Evolutionary conservation across 2,329 filamentous ascomycete species (phyloP), one percentile per base, ranked within the genome.

Genomic region (Cucurbitaria berberidis): DNA sequence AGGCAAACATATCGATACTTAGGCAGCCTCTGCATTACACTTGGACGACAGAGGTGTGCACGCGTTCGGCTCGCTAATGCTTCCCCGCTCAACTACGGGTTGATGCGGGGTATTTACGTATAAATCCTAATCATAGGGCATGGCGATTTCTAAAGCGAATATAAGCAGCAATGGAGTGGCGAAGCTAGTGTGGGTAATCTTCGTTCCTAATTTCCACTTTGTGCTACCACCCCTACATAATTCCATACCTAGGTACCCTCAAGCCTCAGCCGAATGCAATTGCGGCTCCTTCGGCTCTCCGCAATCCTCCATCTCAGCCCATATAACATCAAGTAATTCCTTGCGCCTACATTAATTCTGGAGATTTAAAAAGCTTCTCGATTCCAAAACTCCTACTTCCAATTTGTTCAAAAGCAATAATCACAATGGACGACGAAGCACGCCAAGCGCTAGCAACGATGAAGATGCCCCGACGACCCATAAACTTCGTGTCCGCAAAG

Each of bases 401-500:
- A 30, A 10, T 8, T 11, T 16, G 6, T 16, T 5, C 13, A n/a
- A 10, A 15, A 32, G 26, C 43, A 16, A 26, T 18, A 32, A 34
- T 19, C 45, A 64, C 15, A 24, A 74, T 74, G 72, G 72, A 74
- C 54, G 68, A 73, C 57, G 70, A 74, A 66, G 66, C 69, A 26
- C 55, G 65, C 53, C 59, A 69, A 62, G 68, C 70, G 10, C 59
- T 73, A 5, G 65, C 68, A 29, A 62, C 29, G 24, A 73, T 74
- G 69, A 56, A 67, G 19, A 77, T 80, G 62, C 79, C 78, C 4
- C 66, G 74, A 41, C 67, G 74, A 15, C 75, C 77, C 34, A 76
- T 83, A 60, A 79, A 79, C 67, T 81, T 80, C 58, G 77, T 83
- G 11, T 74, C 79, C 1, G 77, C 76, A 3, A 77, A 76, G 52